Percentiles rank a stretch among this genome's conserved stretches.
These are phyloP conservation scores for Collybia sp. DNA, from an alignment of 768 basidiomycete genomes.

Conservation along the genomic window DNA sequence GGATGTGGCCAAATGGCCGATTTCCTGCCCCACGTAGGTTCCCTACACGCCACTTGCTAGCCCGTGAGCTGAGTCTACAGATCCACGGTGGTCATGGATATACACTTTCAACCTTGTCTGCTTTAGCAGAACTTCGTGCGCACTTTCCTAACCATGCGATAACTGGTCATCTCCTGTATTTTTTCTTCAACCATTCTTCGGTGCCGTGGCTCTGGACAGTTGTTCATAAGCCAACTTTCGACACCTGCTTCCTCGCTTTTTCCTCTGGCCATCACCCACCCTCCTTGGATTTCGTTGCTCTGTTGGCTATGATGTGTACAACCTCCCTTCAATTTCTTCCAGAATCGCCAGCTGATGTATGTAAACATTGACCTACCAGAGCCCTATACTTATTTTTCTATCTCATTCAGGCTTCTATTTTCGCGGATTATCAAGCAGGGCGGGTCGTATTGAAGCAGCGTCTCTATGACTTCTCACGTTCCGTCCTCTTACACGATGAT, in stretches of 20 bases:
- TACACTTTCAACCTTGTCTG: background rate
- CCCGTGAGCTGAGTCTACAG: no score
- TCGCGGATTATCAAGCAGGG: conserved; percentile 7
- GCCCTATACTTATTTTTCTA: background rate
- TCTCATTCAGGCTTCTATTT: conserved; percentile 5
- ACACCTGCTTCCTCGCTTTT: conserved; percentile 6
- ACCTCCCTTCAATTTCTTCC: conserved; percentile 14
- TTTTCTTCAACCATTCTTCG: conserved; percentile 12
- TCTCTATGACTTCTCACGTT: conserved; percentile 9
- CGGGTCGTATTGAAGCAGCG: conserved; percentile 10
- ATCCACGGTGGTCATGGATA: background rate
- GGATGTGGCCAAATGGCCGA: conserved; percentile 2
- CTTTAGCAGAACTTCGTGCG: conserved; percentile 6
- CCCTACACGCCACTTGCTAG: no score
- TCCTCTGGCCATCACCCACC: conserved; percentile 7
- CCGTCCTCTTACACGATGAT: conserved; percentile 4
- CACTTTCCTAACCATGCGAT: conserved; percentile 12
- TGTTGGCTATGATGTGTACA: conserved; percentile 11
- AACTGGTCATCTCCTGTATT: conserved; percentile 8
- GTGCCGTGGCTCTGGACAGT: conserved; percentile 12
- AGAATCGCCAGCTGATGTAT: conserved; percentile 8
- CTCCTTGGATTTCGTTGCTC: conserved; percentile 7
- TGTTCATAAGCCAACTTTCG: conserved; percentile 10
- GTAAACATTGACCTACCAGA: background rate
- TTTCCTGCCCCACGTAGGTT: conserved; percentile 7